A percentile compares a stretch with the other conserved stretches of the same genome.
Evolutionary conservation across 2,329 filamentous ascomycete species (phyloP).

Genomic region (Nigrospora sphaerica): DNA sequence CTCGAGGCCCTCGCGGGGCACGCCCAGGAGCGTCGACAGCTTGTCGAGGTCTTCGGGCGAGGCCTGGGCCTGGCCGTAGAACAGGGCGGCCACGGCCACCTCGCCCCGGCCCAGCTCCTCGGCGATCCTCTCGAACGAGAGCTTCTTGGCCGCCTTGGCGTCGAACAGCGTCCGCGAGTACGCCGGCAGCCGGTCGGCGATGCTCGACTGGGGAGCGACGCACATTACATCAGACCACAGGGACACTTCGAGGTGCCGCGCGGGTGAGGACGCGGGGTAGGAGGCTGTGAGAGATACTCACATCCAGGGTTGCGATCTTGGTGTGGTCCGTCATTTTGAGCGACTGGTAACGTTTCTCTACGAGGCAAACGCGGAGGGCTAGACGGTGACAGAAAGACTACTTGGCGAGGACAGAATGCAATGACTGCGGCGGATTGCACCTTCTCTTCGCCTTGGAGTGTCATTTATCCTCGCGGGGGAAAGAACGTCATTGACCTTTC

Average conservation of each 20-base stretch:
- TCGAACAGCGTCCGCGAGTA: conserved; percentile 70
- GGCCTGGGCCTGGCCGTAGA: conserved; percentile 80
- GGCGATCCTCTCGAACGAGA: conserved; percentile 76
- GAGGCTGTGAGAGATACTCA: background rate
- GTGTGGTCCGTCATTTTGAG: conserved; percentile 13
- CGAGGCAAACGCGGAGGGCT: too few relatives aligned
- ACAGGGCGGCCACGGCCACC: conserved; percentile 79
- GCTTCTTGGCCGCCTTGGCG: conserved; percentile 67
- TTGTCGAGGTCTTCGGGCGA: conserved; percentile 60
- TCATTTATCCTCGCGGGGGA: too few relatives aligned
- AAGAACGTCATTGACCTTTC: conserved; percentile 1
- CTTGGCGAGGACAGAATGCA: too few relatives aligned
- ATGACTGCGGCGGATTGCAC: too few relatives aligned
- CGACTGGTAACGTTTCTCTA: background rate
- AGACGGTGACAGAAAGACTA: too few relatives aligned
- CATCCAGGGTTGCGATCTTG: conserved; percentile 2
- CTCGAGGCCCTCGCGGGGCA: conserved; percentile 49
- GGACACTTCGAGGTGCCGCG: too few relatives aligned
- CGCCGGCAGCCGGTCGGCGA: conserved; percentile 61
- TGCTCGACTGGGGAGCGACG: conserved; percentile 43
- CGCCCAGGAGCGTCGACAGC: conserved; percentile 57
- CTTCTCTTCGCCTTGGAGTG: too few relatives aligned
- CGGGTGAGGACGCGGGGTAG: background rate
- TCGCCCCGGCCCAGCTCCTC: conserved; percentile 68
- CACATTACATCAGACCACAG: too few relatives aligned